A percentile compares a stretch with the other conserved stretches of the same genome.
phyloP scores from a whole-genome alignment of 257 asterid genomes.

The Striga asiatica region DNA sequence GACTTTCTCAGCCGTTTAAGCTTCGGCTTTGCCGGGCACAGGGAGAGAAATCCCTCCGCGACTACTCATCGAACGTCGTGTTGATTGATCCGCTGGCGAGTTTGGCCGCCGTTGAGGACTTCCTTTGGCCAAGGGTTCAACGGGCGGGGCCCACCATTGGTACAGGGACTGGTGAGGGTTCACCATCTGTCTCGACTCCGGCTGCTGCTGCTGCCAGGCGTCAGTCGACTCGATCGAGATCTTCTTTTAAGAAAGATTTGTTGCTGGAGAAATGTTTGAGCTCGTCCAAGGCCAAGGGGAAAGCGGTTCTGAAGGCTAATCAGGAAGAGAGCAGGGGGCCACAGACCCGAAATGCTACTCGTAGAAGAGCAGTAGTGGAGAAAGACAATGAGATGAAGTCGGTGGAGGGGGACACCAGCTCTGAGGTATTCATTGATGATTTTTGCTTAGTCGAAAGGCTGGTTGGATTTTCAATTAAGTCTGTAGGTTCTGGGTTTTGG shows the following conservation, averaged over 20 bases:
- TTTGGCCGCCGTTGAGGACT: constrained; percentile 91
- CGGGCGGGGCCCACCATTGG: constrained; percentile 51
- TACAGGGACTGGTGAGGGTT: constrained; percentile 32
- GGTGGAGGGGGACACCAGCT: constrained; percentile 65
- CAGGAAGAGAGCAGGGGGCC: constrained; percentile 81
- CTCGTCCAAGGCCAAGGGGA: constrained; percentile 82
- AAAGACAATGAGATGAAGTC: constrained; percentile 69
- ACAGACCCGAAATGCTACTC: constrained; percentile 79
- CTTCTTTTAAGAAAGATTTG: constrained; percentile 59
- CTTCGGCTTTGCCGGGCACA: constrained; percentile 92
- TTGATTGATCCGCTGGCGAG: constrained; percentile 90
- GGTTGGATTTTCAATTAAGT: not conserved
- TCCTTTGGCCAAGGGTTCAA: constrained; percentile 87
- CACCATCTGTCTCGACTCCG: constrained; percentile 58
- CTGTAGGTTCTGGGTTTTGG: not conserved
- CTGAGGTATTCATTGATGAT: constrained; percentile 55
- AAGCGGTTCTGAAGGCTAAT: constrained; percentile 68
- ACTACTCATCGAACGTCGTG: constrained; percentile 90
- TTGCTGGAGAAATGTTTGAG: constrained; percentile 44
- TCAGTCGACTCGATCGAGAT: constrained; percentile 64
- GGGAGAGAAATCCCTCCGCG: constrained; percentile 94
- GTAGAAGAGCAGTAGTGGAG: constrained; percentile 72
- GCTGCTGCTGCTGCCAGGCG: constrained; percentile 55
- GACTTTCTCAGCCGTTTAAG: constrained; percentile 88
- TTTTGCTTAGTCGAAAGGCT: not conserved